phyloP scores from a whole-genome alignment of 2,329 filamentous ascomycete genomes.

The Rutstroemia sp. region DNA sequence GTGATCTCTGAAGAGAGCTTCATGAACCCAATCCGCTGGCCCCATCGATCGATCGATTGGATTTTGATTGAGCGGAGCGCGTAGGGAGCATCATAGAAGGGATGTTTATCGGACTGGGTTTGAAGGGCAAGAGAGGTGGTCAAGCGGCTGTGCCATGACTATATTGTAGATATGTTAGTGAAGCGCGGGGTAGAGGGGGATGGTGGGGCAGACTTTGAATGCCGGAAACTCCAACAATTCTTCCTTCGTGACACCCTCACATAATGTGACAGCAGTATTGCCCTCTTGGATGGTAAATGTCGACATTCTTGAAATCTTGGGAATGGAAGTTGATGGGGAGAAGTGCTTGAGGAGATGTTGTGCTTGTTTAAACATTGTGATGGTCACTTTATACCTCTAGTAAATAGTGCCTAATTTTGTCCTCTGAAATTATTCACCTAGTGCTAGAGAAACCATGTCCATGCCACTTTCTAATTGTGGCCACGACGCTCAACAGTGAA shows the following conservation, averaged over 20 bases:
- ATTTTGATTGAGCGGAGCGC: constrained; percentile 42
- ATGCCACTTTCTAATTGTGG: too few relatives aligned
- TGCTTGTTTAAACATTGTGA: neutral
- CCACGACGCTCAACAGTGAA: neutral
- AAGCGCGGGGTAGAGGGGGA: neutral
- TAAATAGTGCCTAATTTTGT: too few relatives aligned
- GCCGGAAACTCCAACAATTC: constrained; percentile 40
- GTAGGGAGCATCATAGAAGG: constrained; percentile 48
- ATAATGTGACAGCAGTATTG: constrained; percentile 36
- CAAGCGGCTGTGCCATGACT: constrained; percentile 7
- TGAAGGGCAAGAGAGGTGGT: constrained; percentile 2
- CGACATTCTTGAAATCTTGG: constrained; percentile 27
- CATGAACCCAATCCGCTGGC: constrained; percentile 46
- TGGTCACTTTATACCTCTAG: too few relatives aligned
- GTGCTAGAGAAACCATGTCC: too few relatives aligned
- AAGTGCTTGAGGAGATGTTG: neutral
- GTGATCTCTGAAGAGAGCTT: constrained; percentile 44
- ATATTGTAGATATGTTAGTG: neutral
- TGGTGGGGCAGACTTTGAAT: constrained; percentile 35
- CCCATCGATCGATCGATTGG: constrained; percentile 48
- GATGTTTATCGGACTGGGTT: constrained; percentile 34
- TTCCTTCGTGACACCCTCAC: constrained; percentile 37
- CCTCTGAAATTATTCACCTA: too few relatives aligned
- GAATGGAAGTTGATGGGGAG: neutral
- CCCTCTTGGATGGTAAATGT: constrained; percentile 33